Conservation (phyloP, 495 filamentous ascomycete genomes). For the Daldinia bambusicola region DNA sequence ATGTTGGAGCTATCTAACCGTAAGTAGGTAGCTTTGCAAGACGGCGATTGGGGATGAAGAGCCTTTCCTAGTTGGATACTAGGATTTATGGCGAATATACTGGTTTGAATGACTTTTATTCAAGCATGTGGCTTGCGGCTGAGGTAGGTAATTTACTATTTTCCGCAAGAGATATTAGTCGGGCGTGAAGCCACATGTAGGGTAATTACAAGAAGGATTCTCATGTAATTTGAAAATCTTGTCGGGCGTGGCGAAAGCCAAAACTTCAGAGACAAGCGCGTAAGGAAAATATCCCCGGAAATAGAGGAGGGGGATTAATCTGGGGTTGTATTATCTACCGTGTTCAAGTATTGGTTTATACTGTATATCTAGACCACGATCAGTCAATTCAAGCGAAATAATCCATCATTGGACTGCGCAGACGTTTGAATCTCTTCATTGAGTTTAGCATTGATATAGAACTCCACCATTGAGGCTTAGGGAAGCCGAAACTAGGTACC, state of each 20-base stretch:
- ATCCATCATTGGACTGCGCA: constrained; percentile 16
- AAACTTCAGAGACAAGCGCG: neutral
- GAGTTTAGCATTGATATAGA: neutral
- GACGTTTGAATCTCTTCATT: neutral
- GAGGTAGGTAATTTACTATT: neutral
- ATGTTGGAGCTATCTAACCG: too few relatives aligned
- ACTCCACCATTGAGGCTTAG: neutral
- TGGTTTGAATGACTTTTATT: too few relatives aligned
- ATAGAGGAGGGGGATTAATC: neutral
- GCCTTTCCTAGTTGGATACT: neutral
- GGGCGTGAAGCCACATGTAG: neutral
- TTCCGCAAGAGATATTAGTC: neutral
- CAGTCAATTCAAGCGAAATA: constrained; percentile 30
- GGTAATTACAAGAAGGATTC: neutral
- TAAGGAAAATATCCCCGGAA: constrained; percentile 1
- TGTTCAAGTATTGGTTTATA: neutral
- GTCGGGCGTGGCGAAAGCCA: too few relatives aligned
- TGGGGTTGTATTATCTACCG: neutral
- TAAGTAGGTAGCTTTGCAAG: too few relatives aligned
- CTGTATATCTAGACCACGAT: constrained; percentile 22
- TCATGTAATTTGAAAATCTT: neutral
- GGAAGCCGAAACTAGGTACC: neutral
- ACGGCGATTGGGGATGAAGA: too few relatives aligned
- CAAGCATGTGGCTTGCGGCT: neutral
- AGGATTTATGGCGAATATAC: neutral